Conservation (phyloP, 352 stramenopile genomes). For the Globisporangium solare region DNA sequence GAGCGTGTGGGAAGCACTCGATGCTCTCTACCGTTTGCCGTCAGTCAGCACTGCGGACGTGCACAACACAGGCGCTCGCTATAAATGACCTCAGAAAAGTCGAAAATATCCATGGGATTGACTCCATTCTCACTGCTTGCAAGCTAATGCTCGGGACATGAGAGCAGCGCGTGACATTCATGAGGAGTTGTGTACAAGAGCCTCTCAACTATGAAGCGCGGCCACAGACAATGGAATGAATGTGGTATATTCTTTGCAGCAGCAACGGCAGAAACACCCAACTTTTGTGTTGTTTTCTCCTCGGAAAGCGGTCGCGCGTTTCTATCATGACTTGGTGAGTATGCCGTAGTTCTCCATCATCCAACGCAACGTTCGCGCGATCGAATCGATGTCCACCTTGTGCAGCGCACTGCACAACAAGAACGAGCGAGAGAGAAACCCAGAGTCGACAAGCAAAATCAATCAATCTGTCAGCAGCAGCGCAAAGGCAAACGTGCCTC, state of each 20-base stretch:
- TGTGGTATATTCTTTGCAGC: too few relatives aligned
- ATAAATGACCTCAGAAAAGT: constrained; percentile 5
- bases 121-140: neutral
- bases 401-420: constrained; percentile 57
- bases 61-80: neutral
- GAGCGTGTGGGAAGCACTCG: too few relatives aligned
- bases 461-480: neutral
- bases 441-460: neutral
- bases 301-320: neutral
- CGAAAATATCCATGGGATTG: neutral
- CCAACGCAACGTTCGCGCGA: constrained; percentile 67
- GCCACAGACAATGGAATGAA: too few relatives aligned
- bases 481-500: neutral
- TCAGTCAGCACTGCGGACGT: too few relatives aligned
- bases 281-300: too few relatives aligned
- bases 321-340: constrained; percentile 50
- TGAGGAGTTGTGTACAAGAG: too few relatives aligned
- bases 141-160: too few relatives aligned
- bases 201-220: too few relatives aligned
- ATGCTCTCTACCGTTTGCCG: too few relatives aligned
- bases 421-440: neutral
- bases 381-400: constrained; percentile 82
- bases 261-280: too few relatives aligned
- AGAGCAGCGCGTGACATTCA: too few relatives aligned
- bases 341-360: constrained; percentile 65